Percentiles rank a stretch among this genome's conserved stretches.
Evolutionary conservation across 805 yeast genomes (phyloP).

Genomic region (Candida maris): DNA sequence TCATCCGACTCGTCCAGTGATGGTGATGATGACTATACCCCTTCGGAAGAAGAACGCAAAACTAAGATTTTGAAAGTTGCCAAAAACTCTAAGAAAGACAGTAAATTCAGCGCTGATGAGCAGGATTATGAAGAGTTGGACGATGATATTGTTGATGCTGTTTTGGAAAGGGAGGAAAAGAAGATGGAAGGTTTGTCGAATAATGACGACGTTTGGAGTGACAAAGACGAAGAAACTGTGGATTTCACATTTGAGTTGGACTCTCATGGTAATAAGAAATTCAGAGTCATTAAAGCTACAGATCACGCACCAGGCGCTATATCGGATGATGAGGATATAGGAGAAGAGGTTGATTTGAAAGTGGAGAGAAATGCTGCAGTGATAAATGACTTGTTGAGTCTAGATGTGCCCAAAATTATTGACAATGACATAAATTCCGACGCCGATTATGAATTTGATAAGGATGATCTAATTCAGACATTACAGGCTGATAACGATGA

Average conservation of each 20-base stretch:
- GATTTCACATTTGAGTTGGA: conserved; percentile 37
- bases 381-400: conserved; percentile 24
- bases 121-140: conserved; percentile 37
- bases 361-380: conserved; percentile 25
- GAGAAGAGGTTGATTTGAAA: conserved; percentile 45
- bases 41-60: conserved; percentile 64
- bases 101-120: conserved; percentile 3
- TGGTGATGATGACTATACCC: conserved; percentile 68
- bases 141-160: conserved; percentile 41
- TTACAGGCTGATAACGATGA: conserved; percentile 37
- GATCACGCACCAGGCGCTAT: conserved; percentile 3
- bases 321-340: conserved; percentile 54
- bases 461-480: conserved; percentile 41
- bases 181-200: conserved; percentile 26
- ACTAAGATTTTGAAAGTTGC: conserved; percentile 51
- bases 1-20: conserved; percentile 64
- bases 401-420: conserved; percentile 50
- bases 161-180: conserved; percentile 40
- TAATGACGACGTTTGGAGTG: conserved; percentile 28
- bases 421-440: conserved; percentile 48
- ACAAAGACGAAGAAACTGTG: conserved; percentile 33
- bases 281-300: conserved; percentile 16
- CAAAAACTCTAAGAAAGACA: conserved; percentile 20
- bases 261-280: conserved; percentile 35
- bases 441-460: conserved; percentile 60